phyloP scores from a whole-genome alignment of 1,284 basidiomycete genomes.

The Cryptococcus sp. region DNA sequence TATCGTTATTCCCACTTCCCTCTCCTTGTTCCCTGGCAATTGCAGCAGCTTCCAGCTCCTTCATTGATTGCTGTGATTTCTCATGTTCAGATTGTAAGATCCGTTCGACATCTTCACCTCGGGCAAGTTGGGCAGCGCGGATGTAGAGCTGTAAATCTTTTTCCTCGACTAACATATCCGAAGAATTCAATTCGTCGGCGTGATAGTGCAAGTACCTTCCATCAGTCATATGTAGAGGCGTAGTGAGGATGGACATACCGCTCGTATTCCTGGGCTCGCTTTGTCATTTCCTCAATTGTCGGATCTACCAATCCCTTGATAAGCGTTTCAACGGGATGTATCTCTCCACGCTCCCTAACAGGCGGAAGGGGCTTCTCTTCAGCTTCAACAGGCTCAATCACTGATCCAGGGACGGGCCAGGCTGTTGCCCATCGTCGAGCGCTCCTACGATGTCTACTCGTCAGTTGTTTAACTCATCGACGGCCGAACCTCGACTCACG shows the following conservation, averaged over 20 bases:
- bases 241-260: slow-evolving; percentile 45
- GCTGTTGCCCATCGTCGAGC: slow-evolving; percentile 33
- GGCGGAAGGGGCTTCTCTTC: not conserved
- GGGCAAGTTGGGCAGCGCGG: slow-evolving; percentile 35
- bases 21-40: not conserved
- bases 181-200: slow-evolving; percentile 33
- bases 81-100: slow-evolving; percentile 3
- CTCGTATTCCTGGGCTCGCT: slow-evolving; percentile 67
- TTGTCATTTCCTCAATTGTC: slow-evolving; percentile 41
- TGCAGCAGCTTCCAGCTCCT: not conserved
- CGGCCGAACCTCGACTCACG: not conserved
- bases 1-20: not conserved
- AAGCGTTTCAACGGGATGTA: slow-evolving; percentile 59
- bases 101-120: slow-evolving; percentile 35
- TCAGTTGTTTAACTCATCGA: not conserved
- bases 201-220: slow-evolving; percentile 47
- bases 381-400: not conserved
- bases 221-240: slow-evolving; percentile 12
- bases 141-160: slow-evolving; percentile 49
- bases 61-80: not conserved
- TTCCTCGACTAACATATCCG: slow-evolving; percentile 42
- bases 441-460: slow-evolving; percentile 22
- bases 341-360: slow-evolving; percentile 2
- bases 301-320: slow-evolving; percentile 64
- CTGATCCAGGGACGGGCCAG: slow-evolving; percentile 2